Evolutionary conservation across 2,329 filamentous ascomycete species (phyloP).

Genomic region (Nemania diffusa): DNA sequence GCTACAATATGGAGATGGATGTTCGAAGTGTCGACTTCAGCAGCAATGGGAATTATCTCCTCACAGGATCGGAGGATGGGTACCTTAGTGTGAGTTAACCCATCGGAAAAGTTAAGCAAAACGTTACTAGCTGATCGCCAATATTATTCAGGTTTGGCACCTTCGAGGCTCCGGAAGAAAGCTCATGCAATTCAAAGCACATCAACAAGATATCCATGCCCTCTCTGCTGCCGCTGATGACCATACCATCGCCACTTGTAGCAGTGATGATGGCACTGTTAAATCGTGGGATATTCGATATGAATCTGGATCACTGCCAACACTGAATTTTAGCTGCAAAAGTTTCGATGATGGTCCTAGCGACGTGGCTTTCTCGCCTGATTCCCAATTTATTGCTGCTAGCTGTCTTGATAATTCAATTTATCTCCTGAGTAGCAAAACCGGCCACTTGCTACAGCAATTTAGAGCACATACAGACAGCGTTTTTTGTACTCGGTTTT

Average conservation of each 20-base stretch:
- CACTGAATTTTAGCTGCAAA: not conserved
- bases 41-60: not conserved
- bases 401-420: not conserved
- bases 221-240: not conserved
- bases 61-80: not conserved
- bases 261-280: not conserved
- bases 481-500: not conserved
- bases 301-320: not conserved
- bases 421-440: not conserved
- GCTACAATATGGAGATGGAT: too few species aligned
- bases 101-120: not conserved
- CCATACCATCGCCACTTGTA: not conserved
- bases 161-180: not conserved
- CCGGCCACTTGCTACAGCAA: not conserved
- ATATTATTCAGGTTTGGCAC: conserved; percentile 8
- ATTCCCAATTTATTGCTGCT: conserved; percentile 7
- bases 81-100: not conserved
- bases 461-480: not conserved
- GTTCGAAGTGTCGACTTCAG: not conserved
- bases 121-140: not conserved
- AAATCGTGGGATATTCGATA: conserved; percentile 11
- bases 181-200: not conserved
- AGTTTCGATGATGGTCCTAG: not conserved
- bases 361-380: conserved; percentile 7
- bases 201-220: not conserved